A percentile compares a stretch with the other conserved stretches of the same genome.
These are phyloP conservation scores for Venturia effusa DNA, from an alignment of 2,329 filamentous ascomycete species.

Conservation along the genomic window DNA sequence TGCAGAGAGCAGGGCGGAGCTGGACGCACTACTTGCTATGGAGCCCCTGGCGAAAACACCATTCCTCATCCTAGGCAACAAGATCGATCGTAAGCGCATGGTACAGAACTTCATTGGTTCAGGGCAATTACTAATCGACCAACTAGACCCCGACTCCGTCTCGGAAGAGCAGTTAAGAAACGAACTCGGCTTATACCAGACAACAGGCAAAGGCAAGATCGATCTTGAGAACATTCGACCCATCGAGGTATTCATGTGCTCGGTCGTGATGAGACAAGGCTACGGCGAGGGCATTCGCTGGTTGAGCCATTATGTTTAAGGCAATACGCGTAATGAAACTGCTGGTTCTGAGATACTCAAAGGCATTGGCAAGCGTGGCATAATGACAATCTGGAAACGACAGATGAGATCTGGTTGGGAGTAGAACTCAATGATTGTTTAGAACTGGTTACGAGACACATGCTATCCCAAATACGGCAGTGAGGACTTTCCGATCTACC, in stretches of 20 bases:
- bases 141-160: slow-evolving; percentile 66
- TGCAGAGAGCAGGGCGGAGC: slow-evolving; percentile 87
- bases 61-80: slow-evolving; percentile 94
- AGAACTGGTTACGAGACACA: neutral
- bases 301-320: slow-evolving; percentile 30
- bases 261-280: slow-evolving; percentile 14
- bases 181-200: slow-evolving; percentile 88
- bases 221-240: slow-evolving; percentile 84
- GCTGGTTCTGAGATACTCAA: neutral
- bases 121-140: slow-evolving; percentile 9
- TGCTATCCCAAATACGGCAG: neutral
- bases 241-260: slow-evolving; percentile 68
- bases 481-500: neutral
- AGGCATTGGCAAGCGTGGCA: neutral
- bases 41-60: slow-evolving; percentile 93
- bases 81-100: slow-evolving; percentile 62
- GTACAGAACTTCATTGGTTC: neutral
- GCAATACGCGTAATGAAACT: neutral
- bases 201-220: slow-evolving; percentile 90
- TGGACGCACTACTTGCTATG: slow-evolving; percentile 77
- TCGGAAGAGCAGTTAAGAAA: slow-evolving; percentile 86
- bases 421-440: neutral
- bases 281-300: slow-evolving; percentile 32
- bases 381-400: neutral
- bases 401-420: too few relatives aligned